These are phyloP conservation scores for Magnaporthiopsis incrustans DNA, from an alignment of 2,329 filamentous ascomycete species.

Conservation along the genomic window DNA sequence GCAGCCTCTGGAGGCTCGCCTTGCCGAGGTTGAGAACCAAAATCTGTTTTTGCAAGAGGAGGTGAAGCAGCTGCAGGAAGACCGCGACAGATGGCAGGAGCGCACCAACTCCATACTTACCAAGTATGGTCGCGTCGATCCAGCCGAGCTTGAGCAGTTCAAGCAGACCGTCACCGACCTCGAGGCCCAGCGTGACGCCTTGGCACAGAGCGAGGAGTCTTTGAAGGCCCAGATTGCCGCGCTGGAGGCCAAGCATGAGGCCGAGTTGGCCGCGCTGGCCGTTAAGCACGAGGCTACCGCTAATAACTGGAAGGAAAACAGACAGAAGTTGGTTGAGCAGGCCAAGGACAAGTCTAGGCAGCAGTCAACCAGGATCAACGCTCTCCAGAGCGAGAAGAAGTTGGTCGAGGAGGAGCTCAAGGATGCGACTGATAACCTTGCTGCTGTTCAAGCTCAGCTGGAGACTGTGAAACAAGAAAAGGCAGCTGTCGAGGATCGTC, in stretches of 20 bases:
- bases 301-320: constrained; percentile 41
- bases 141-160: constrained; percentile 82
- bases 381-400: constrained; percentile 46
- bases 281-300: constrained; percentile 46
- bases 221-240: constrained; percentile 47
- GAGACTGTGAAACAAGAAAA: constrained; percentile 35
- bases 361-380: constrained; percentile 43
- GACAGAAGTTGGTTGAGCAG: constrained; percentile 50
- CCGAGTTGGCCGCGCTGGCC: constrained; percentile 47
- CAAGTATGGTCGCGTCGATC: constrained; percentile 92
- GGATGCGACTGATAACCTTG: constrained; percentile 31
- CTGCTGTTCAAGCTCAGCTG: constrained; percentile 42
- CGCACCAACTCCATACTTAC: constrained; percentile 91
- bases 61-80: constrained; percentile 79
- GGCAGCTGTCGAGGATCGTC: constrained; percentile 23
- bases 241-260: constrained; percentile 42
- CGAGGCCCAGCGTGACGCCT: constrained; percentile 54
- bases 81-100: constrained; percentile 92
- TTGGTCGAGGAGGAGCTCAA: constrained; percentile 43
- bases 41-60: constrained; percentile 78
- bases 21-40: constrained; percentile 76
- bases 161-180: constrained; percentile 67
- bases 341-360: constrained; percentile 53
- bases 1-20: constrained; percentile 71
- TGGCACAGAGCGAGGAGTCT: constrained; percentile 41